phyloP scores from a whole-genome alignment of 345 rosid species.

The Salix koriyanagi region DNA sequence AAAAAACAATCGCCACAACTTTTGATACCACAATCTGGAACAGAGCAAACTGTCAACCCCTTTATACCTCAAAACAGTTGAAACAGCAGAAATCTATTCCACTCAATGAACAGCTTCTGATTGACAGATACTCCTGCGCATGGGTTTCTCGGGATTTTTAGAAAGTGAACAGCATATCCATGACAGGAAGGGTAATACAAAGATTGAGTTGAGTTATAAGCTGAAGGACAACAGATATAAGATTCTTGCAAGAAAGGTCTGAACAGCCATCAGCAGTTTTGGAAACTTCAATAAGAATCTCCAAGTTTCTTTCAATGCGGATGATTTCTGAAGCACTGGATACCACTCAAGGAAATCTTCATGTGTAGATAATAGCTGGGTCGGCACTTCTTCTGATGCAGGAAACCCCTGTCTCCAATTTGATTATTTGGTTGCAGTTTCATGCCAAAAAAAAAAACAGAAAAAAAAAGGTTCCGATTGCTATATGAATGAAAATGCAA shows the following conservation, averaged over 20 bases:
- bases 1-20: constrained; percentile 58
- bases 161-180: constrained; percentile 30
- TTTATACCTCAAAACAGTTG: constrained; percentile 22
- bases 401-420: too few species aligned
- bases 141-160: constrained; percentile 68
- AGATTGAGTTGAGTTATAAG: constrained; percentile 33
- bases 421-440: too few species aligned
- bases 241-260: constrained; percentile 51
- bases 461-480: too few species aligned
- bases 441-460: too few species aligned
- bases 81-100: constrained; percentile 42
- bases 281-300: constrained; percentile 42
- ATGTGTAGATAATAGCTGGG: neutral
- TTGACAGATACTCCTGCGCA: constrained; percentile 63
- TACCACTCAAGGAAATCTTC: constrained; percentile 31
- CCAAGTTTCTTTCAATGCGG: constrained; percentile 39
- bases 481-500: too few species aligned
- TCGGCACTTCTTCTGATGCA: too few species aligned
- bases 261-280: constrained; percentile 48
- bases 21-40: constrained; percentile 50
- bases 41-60: constrained; percentile 7
- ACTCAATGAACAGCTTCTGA: constrained; percentile 50
- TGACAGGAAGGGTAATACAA: constrained; percentile 27
- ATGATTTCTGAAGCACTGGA: constrained; percentile 33
- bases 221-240: constrained; percentile 39